Evolutionary conservation across 139 green algal genomes (phyloP).

Genomic region (Chloropicon primus): DNA sequence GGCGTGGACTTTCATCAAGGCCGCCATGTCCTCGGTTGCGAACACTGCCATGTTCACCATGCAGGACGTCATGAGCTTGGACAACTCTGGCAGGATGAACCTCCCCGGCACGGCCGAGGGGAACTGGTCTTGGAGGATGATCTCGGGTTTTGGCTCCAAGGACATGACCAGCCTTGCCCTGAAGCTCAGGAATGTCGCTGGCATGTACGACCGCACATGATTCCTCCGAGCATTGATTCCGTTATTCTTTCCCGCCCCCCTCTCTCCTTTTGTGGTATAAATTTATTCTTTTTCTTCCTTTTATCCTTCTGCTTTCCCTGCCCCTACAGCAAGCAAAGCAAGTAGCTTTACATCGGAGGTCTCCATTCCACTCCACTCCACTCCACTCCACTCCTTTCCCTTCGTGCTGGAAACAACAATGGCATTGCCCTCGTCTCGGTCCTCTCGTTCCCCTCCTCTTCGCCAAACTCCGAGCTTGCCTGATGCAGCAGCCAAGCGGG

Average conservation of each 20-base stretch:
- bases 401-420: no score
- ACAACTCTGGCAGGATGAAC: constrained; percentile 89
- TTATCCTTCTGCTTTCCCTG: no score
- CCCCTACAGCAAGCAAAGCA: no score
- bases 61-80: constrained; percentile 91
- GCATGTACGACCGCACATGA: background rate
- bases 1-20: constrained; percentile 62
- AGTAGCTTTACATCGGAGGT: no score
- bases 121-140: background rate
- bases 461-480: no score
- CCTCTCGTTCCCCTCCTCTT: no score
- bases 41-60: constrained; percentile 66
- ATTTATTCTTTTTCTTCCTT: no score
- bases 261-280: no score
- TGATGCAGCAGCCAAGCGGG: no score
- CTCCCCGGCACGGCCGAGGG: constrained; percentile 63
- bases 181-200: background rate
- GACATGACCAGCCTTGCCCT: background rate
- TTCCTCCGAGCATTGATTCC: background rate
- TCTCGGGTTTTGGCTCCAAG: background rate
- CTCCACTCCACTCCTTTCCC: no score
- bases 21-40: constrained; percentile 51
- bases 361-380: no score
- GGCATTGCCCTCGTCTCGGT: no score
- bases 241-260: background rate